Conservation (phyloP, 1,139 yeast species). For the Yamadazyma triangularis region DNA sequence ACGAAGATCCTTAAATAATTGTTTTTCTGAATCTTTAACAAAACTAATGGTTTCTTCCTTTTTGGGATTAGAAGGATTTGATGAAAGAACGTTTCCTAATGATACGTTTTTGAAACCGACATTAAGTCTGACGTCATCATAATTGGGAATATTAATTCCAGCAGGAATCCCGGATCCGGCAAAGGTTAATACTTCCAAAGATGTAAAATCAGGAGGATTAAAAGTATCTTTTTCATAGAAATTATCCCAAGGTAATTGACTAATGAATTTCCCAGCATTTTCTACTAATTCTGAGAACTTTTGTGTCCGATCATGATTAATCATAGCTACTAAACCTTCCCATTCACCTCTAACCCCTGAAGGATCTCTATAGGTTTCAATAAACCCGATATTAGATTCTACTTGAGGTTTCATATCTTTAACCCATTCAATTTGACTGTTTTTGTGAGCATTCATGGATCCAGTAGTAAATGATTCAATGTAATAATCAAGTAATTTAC, state of each 20-base stretch:
- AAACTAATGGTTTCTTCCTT: conserved; percentile 70
- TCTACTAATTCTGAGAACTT: conserved; percentile 69
- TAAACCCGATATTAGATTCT: conserved; percentile 84
- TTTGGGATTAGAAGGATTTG: conserved; percentile 57
- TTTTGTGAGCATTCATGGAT: conserved; percentile 78
- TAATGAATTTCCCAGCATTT: conserved; percentile 61
- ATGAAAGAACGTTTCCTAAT: conserved; percentile 76
- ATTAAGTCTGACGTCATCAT: conserved; percentile 79
- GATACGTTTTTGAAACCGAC: conserved; percentile 88
- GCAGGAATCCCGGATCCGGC: conserved; percentile 91
- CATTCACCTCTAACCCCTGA: conserved; percentile 91
- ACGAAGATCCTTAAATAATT: conserved; percentile 63
- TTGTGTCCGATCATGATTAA: conserved; percentile 78
- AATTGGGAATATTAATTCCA: conserved; percentile 89
- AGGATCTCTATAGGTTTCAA: conserved; percentile 90
- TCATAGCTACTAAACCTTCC: conserved; percentile 93
- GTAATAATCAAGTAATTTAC: conserved; percentile 59
- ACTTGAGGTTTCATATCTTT: conserved; percentile 79
- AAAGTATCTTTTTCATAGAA: conserved; percentile 79
- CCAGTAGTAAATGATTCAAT: conserved; percentile 74
- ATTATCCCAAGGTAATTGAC: conserved; percentile 70
- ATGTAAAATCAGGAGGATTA: conserved; percentile 88
- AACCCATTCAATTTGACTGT: conserved; percentile 84
- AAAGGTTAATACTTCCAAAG: conserved; percentile 83
- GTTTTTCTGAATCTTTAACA: conserved; percentile 48